These are phyloP conservation scores for Ballota nigra DNA, from an alignment of 257 asterid species.

Conservation along the genomic window DNA sequence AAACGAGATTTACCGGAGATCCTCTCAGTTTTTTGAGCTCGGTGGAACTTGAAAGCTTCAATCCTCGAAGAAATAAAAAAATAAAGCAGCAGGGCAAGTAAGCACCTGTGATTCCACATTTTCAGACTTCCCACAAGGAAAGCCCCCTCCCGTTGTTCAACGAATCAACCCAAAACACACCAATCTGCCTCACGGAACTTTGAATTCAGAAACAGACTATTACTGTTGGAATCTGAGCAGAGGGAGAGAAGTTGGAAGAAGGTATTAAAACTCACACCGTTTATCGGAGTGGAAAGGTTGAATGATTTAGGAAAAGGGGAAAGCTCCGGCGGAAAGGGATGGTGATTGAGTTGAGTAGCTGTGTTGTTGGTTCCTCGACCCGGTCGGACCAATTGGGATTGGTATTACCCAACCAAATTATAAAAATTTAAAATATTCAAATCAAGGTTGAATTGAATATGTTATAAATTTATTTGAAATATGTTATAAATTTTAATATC, in stretches of 20 bases:
- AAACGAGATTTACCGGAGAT: slow-evolving; percentile 36
- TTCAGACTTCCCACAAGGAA: background rate
- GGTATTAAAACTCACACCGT: too few relatives aligned
- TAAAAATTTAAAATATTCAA: too few relatives aligned
- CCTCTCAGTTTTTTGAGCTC: slow-evolving; percentile 41
- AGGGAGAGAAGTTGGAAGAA: too few relatives aligned
- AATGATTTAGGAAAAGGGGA: background rate
- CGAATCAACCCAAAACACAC: background rate
- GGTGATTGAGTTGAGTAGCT: too few relatives aligned
- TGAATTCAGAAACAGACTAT: background rate
- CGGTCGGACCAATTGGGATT: too few relatives aligned
- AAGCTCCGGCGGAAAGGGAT: background rate
- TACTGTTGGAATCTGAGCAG: slow-evolving; percentile 29
- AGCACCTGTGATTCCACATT: slow-evolving; percentile 29
- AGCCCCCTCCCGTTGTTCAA: background rate
- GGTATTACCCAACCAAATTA: too few relatives aligned
- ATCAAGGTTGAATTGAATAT: too few relatives aligned
- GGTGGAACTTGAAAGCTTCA: slow-evolving; percentile 35
- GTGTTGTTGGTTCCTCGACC: background rate
- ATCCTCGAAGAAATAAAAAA: slow-evolving; percentile 23
- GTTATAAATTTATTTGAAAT: too few relatives aligned
- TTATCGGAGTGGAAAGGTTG: background rate
- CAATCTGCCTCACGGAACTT: background rate
- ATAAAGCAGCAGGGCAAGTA: slow-evolving; percentile 23
- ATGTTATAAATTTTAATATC: too few relatives aligned